phyloP scores from a whole-genome alignment of 208 protist genomes.

The Leishmania turanica region DNA sequence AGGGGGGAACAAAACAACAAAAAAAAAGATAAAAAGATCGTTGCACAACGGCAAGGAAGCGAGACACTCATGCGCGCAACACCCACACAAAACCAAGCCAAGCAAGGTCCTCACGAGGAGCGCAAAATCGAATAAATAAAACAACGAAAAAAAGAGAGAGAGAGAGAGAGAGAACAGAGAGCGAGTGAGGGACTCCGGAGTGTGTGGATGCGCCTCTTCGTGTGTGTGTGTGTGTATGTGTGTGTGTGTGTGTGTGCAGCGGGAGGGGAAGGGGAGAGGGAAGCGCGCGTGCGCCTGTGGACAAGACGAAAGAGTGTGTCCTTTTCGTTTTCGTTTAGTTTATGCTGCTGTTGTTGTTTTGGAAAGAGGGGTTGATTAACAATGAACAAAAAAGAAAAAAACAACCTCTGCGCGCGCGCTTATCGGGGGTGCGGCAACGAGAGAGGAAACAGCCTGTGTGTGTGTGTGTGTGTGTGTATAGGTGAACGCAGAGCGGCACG shows the following conservation, averaged over 20 bases:
- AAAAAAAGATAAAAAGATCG: background rate
- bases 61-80: background rate
- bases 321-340: background rate
- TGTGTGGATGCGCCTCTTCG: slow-evolving; percentile 1
- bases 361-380: background rate
- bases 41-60: background rate
- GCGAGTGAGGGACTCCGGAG: background rate
- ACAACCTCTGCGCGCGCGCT: background rate
- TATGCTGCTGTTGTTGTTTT: background rate
- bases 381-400: background rate
- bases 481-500: background rate
- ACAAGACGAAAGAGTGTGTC: background rate
- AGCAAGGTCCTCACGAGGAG: background rate
- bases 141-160: background rate
- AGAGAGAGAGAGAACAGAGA: background rate
- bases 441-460: background rate
- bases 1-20: background rate
- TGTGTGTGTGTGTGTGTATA: background rate
- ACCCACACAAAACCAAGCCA: background rate
- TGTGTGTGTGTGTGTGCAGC: slow-evolving; percentile 8
- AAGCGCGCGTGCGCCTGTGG: background rate
- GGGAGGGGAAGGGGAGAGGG: background rate
- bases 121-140: slow-evolving; percentile 5
- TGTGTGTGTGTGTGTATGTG: slow-evolving; percentile 16
- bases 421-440: background rate